Conservation (phyloP, 441 rosid species). For the Breynia disticha region DNA sequence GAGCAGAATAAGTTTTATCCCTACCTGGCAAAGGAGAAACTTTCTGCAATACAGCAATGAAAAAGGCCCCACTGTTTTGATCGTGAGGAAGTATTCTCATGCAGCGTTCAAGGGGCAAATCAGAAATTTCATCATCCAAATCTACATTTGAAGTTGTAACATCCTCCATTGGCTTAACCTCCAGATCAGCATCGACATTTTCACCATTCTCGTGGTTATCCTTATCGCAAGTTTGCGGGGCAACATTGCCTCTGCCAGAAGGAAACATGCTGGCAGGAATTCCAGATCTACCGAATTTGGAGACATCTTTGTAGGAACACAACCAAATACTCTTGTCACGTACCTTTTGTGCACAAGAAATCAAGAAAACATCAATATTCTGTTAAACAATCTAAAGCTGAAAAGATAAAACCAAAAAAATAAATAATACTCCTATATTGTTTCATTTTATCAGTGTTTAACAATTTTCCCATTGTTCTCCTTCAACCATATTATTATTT, state of each 20-base stretch:
- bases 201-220: conserved; percentile 26
- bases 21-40: conserved; percentile 68
- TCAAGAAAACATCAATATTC: conserved; percentile 1
- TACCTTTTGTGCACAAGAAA: conserved; percentile 36
- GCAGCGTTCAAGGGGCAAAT: conserved; percentile 79
- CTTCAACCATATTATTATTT: no score
- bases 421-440: no score
- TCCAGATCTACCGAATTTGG: conserved; percentile 40
- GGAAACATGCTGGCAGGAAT: conserved; percentile 81
- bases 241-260: conserved; percentile 41
- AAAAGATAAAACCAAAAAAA: background rate
- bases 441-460: no score
- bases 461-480: no score
- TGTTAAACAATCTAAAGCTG: background rate
- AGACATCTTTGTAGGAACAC: conserved; percentile 57
- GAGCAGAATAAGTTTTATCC: no score
- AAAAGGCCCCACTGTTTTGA: conserved; percentile 97
- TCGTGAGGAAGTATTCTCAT: conserved; percentile 92
- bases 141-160: conserved; percentile 23
- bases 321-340: conserved; percentile 70
- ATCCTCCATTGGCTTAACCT: conserved; percentile 21
- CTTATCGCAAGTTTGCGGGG: conserved; percentile 19
- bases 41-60: conserved; percentile 79
- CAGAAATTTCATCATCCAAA: conserved; percentile 49
- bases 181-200: conserved; percentile 27